These are phyloP conservation scores for Pythium dissotocum DNA, from an alignment of 352 stramenopile species.

Conservation along the genomic window DNA sequence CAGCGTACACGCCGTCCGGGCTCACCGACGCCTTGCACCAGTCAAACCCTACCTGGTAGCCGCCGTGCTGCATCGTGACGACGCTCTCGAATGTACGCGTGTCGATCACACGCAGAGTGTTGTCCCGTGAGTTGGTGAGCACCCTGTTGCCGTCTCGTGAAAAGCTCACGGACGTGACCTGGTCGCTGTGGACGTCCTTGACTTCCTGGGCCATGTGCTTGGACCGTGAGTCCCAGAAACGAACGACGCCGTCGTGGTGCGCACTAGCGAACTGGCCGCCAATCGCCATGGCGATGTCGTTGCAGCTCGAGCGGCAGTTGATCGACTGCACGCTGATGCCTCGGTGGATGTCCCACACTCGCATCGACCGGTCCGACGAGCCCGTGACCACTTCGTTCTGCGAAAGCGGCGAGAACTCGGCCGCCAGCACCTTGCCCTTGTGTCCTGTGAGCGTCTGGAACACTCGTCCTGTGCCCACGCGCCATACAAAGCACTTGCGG, in stretches of 20 bases:
- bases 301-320: slow-evolving; percentile 81
- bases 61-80: slow-evolving; percentile 41
- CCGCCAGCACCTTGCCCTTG: slow-evolving; percentile 82
- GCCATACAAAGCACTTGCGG: slow-evolving; percentile 85
- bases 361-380: slow-evolving; percentile 72
- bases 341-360: slow-evolving; percentile 72
- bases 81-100: slow-evolving; percentile 60
- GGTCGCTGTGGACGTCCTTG: slow-evolving; percentile 55
- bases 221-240: slow-evolving; percentile 75
- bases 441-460: slow-evolving; percentile 83
- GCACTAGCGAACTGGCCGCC: slow-evolving; percentile 75
- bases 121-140: slow-evolving; percentile 79
- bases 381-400: slow-evolving; percentile 75
- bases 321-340: slow-evolving; percentile 72
- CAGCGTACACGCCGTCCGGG: slow-evolving; percentile 58
- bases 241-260: slow-evolving; percentile 75
- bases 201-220: slow-evolving; percentile 57
- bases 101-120: slow-evolving; percentile 70
- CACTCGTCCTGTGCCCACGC: slow-evolving; percentile 76
- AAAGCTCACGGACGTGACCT: slow-evolving; percentile 80
- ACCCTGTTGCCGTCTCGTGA: slow-evolving; percentile 36
- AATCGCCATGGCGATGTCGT: slow-evolving; percentile 62
- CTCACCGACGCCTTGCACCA: slow-evolving; percentile 81
- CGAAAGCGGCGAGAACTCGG: slow-evolving; percentile 64
- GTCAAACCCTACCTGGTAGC: slow-evolving; percentile 77